Percentiles rank a stretch among this genome's conserved stretches.
Evolutionary conservation across 2,329 filamentous ascomycete genomes (phyloP).

Genomic region (Talaromyces funiculosus): DNA sequence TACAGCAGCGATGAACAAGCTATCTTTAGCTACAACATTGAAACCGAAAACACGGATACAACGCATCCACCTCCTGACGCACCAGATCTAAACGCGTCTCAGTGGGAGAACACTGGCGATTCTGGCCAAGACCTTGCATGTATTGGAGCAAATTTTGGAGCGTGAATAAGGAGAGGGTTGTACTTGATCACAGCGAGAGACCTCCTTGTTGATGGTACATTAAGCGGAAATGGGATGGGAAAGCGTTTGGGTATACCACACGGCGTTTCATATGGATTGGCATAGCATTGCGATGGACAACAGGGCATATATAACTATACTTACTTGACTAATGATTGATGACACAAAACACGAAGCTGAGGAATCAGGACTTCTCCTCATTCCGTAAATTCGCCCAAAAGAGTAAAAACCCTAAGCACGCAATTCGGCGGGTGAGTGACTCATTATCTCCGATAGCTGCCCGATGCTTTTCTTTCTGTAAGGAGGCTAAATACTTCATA

Average conservation of each 20-base stretch:
- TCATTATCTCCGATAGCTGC: not conserved
- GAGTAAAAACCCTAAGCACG: conserved; percentile 2
- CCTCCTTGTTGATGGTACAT: not conserved
- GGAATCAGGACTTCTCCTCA: not conserved
- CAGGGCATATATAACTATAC: not conserved
- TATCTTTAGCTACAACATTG: not conserved
- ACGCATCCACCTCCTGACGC: not conserved
- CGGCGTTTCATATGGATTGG: not conserved
- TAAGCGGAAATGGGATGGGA: not conserved
- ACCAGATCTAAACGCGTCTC: not conserved
- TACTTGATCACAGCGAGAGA: too few relatives aligned
- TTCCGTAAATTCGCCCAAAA: not conserved
- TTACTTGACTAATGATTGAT: not conserved
- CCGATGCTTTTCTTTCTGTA: too few relatives aligned
- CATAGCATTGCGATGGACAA: not conserved
- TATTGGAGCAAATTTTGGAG: not conserved
- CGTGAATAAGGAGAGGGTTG: too few relatives aligned
- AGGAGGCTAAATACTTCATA: too few relatives aligned
- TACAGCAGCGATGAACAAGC: not conserved
- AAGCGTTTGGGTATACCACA: not conserved
- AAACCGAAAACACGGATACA: not conserved
- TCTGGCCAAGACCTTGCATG: not conserved
- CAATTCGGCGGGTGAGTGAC: not conserved
- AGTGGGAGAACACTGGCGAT: too few relatives aligned
- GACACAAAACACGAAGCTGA: not conserved